A percentile compares a stretch with the other conserved stretches of the same genome.
Conservation (phyloP, 495 filamentous ascomycete genomes). For the Penicillium macrosclerotiorum region DNA sequence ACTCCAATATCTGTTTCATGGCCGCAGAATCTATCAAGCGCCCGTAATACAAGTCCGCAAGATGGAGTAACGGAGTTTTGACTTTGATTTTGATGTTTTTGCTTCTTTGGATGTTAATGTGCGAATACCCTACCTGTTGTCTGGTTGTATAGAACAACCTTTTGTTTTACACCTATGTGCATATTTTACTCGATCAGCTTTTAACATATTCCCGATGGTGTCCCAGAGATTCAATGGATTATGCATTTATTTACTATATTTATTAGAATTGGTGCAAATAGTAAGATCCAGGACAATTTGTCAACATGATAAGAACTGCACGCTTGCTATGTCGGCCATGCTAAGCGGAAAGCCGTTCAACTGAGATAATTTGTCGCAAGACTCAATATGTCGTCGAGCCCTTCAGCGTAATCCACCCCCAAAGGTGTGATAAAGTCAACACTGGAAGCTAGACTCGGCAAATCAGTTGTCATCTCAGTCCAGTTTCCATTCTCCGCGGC, state of each 20-base stretch:
- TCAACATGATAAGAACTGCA: too few relatives aligned
- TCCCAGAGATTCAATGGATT: too few relatives aligned
- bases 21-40: constrained; percentile 40
- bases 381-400: constrained; percentile 26
- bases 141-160: too few relatives aligned
- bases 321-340: too few relatives aligned
- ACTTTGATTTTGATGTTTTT: not conserved
- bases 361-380: constrained; percentile 24
- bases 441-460: not conserved
- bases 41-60: constrained; percentile 35
- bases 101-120: not conserved
- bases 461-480: constrained; percentile 6
- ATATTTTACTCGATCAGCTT: too few relatives aligned
- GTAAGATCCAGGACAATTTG: too few relatives aligned
- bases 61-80: constrained; percentile 4
- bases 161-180: too few relatives aligned
- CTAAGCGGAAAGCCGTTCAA: not conserved
- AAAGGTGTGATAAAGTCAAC: constrained; percentile 8
- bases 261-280: too few relatives aligned
- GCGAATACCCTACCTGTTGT: too few relatives aligned
- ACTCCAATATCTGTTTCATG: constrained; percentile 41
- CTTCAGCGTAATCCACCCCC: constrained; percentile 19
- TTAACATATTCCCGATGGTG: too few relatives aligned
- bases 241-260: too few relatives aligned
- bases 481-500: constrained; percentile 3